Evolutionary conservation across 202 grass and related monocot genomes (phyloP), one percentile per base, ranked within the genome.

Genomic region (Hordeum pubiflorum): DNA sequence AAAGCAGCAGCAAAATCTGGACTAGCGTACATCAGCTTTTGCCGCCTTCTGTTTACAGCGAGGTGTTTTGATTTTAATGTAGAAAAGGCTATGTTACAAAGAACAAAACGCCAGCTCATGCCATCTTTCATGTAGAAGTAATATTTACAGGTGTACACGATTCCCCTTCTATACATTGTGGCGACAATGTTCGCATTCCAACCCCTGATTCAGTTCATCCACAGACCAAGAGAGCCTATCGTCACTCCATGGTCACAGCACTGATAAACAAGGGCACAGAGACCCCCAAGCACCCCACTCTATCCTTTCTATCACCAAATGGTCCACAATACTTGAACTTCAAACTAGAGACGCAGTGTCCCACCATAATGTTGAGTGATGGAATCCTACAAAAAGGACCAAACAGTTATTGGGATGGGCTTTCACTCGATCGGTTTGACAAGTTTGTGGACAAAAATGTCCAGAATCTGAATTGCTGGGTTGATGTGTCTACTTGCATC

Each of bases 371-470:
- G 67, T 3, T 71, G 39, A 46, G 38, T 27, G 39, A 46, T 27
- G 7, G 21, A 71, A 70, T 70, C 67, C 67, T 70, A 70, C 67
- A 70, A 71, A 64, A 71, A 46, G 14, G 39, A 71, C 13, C 21
- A 70, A 44, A 69, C 65, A 69, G 3, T 41, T 23, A 41, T 9
- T 13, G n/a, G 4, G 21, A 13, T 23, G n/a, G 37, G 36, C 33
- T 14, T 18, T 32, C 59, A 23, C n/a, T 14, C 5, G 0, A 69
- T 41, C 10, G 1, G 65, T 40, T 40, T 52, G 48, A 52, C 17
- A n/a, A n/a, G 48, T 18, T 52, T 52, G 48, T 7, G 48, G 48
- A 52, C 48, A 70, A 23, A 87, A 55, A 70, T 85, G 40, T 71
- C 40, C 7, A 29, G 24, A 2, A 50, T 31, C 23, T 31, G 24